These are phyloP conservation scores for Tetradesmus lagerheimii DNA, from an alignment of 139 green algal genomes.

Conservation along the genomic window DNA sequence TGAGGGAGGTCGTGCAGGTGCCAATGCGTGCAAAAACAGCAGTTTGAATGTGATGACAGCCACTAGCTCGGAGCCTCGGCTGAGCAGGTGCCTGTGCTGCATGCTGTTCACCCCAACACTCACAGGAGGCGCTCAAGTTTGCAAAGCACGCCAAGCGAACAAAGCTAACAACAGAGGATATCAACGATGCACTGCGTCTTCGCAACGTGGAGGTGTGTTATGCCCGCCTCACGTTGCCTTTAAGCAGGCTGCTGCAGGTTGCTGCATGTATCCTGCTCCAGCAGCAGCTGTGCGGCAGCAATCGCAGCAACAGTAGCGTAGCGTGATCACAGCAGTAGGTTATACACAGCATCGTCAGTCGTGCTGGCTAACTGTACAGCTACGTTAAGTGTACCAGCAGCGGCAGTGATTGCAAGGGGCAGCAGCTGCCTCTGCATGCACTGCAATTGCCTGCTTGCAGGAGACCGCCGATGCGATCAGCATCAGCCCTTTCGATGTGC, in stretches of 20 bases:
- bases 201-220: conserved; percentile 79
- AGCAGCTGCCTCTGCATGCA: neutral
- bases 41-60: neutral
- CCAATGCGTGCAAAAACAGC: neutral
- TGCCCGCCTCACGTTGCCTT: neutral
- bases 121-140: conserved; percentile 92
- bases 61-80: neutral
- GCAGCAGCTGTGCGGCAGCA: neutral
- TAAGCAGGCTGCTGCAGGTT: neutral
- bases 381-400: neutral
- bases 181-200: conserved; percentile 84
- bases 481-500: neutral
- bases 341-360: neutral
- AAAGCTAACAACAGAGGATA: conserved; percentile 81
- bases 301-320: neutral
- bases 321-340: no score
- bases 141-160: conserved; percentile 84
- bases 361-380: no score
- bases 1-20: conserved; percentile 94
- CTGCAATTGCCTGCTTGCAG: neutral
- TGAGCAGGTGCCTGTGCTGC: neutral
- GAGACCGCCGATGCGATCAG: neutral
- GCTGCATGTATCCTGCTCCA: neutral
- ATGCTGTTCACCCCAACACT: neutral
- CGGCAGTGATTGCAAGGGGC: neutral